Evolutionary conservation across 306 rosid genomes (phyloP).

Genomic region (Lathyrus aphaca): DNA sequence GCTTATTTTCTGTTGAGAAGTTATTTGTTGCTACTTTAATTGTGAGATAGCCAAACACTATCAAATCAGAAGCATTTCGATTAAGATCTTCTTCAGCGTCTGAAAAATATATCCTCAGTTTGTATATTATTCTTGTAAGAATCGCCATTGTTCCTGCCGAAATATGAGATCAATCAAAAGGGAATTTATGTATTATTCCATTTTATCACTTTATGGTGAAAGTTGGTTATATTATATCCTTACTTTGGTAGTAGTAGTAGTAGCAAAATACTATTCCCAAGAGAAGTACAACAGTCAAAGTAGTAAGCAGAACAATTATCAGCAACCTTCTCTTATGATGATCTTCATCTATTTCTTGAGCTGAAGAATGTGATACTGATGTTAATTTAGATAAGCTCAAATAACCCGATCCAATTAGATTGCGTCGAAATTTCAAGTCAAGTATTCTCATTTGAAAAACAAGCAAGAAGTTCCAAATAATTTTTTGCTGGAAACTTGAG

Average conservation of each 20-base stretch:
- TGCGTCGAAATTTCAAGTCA: too few species aligned
- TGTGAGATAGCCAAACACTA: constrained; percentile 45
- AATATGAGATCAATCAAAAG: neutral
- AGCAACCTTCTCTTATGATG: constrained; percentile 40
- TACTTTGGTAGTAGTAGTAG: constrained; percentile 40
- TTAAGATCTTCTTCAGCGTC: constrained; percentile 32
- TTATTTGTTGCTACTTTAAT: constrained; percentile 56
- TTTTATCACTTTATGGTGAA: neutral
- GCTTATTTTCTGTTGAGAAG: constrained; percentile 50
- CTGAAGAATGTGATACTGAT: neutral
- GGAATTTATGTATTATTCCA: neutral
- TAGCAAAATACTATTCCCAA: constrained; percentile 38
- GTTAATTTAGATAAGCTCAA: too few species aligned
- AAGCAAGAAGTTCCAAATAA: too few species aligned
- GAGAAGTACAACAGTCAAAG: constrained; percentile 28
- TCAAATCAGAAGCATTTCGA: constrained; percentile 39
- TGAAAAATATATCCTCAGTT: constrained; percentile 28
- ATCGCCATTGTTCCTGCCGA: constrained; percentile 27
- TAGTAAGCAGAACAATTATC: constrained; percentile 38
- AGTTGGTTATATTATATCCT: neutral
- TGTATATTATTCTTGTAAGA: constrained; percentile 28
- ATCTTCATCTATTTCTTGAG: constrained; percentile 36
- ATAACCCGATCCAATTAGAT: too few species aligned
- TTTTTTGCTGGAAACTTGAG: too few species aligned
- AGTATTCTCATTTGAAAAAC: too few species aligned